A percentile compares a stretch with the other conserved stretches of the same genome.
These are phyloP conservation scores for Yarrowia keelungensis DNA, from an alignment of 805 yeast species.

Conservation along the genomic window DNA sequence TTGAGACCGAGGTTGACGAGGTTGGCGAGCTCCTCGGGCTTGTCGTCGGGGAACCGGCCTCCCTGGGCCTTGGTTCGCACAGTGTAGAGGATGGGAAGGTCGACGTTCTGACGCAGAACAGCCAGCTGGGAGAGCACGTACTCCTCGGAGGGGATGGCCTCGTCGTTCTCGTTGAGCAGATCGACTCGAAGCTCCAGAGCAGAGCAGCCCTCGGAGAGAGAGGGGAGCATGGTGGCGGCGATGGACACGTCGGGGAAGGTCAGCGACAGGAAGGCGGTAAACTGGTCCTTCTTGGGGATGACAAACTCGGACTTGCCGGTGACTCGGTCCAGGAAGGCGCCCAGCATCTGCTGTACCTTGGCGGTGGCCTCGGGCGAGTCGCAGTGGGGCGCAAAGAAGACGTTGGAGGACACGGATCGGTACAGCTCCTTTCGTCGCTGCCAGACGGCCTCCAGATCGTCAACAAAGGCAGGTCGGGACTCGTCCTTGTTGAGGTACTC, in stretches of 20 bases:
- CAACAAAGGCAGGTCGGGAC: conserved; percentile 78
- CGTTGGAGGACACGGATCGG: conserved; percentile 76
- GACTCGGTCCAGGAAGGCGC: conserved; percentile 63
- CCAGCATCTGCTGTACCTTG: conserved; percentile 65
- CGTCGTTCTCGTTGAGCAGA: conserved; percentile 57
- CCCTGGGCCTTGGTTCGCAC: conserved; percentile 82
- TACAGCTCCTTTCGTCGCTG: conserved; percentile 79
- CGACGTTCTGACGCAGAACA: conserved; percentile 65
- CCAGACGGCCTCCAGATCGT: conserved; percentile 86
- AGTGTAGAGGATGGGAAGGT: conserved; percentile 81
- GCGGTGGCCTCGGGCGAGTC: conserved; percentile 60
- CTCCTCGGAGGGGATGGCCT: conserved; percentile 47
- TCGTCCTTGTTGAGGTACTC: conserved; percentile 76
- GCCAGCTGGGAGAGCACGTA: conserved; percentile 80
- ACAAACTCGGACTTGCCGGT: conserved; percentile 58
- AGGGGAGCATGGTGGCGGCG: conserved; percentile 56
- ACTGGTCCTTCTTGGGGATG: conserved; percentile 52
- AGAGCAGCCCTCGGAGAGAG: conserved; percentile 69
- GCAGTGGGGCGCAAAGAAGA: conserved; percentile 80
- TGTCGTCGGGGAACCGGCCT: conserved; percentile 74
- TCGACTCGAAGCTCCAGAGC: conserved; percentile 89
- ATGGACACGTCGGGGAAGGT: conserved; percentile 66
- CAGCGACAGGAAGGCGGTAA: conserved; percentile 74
- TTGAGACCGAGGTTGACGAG: conserved; percentile 70
- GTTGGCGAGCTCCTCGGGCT: conserved; percentile 55